phyloP scores from a whole-genome alignment of 2,329 filamentous ascomycete species.

The Ophiostoma angusticollis region DNA sequence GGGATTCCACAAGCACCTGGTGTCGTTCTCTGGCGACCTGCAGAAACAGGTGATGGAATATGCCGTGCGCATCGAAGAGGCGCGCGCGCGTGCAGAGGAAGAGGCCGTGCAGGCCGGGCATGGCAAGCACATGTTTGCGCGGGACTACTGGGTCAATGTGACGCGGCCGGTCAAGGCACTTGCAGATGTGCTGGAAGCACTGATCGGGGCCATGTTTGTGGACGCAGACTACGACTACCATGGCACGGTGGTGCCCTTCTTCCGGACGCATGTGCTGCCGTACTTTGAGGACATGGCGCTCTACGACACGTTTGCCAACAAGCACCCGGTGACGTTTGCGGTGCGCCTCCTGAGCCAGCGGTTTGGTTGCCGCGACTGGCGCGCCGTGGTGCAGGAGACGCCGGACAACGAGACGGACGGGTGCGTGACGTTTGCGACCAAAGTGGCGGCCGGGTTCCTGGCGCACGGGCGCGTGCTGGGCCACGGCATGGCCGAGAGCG shows the following conservation, averaged over 20 bases:
- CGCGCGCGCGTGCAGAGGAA: constrained; percentile 22
- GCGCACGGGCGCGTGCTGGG: constrained; percentile 61
- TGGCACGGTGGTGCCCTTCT: constrained; percentile 60
- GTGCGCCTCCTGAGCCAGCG: constrained; percentile 48
- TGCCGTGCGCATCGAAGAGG: constrained; percentile 41
- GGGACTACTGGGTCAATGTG: constrained; percentile 57
- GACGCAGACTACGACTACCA: constrained; percentile 79
- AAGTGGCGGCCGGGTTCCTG: constrained; percentile 59
- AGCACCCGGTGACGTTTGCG: constrained; percentile 70
- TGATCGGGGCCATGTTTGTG: constrained; percentile 81
- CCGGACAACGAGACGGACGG: constrained; percentile 24
- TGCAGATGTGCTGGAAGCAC: constrained; percentile 79
- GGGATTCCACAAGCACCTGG: constrained; percentile 62
- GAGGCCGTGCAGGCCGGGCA: constrained; percentile 21
- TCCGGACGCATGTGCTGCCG: constrained; percentile 55
- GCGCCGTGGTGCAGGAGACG: constrained; percentile 40
- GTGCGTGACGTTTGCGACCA: constrained; percentile 14
- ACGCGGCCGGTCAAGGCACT: constrained; percentile 59
- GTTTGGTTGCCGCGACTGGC: constrained; percentile 51
- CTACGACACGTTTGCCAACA: constrained; percentile 77
- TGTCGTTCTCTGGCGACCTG: constrained; percentile 34
- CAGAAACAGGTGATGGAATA: constrained; percentile 38
- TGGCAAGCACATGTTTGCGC: constrained; percentile 30
- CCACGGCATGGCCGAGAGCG: constrained; percentile 46
- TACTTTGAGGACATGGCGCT: constrained; percentile 79